Conservation (phyloP, 2,329 filamentous ascomycete species). For the Aspergillus tamarii region DNA sequence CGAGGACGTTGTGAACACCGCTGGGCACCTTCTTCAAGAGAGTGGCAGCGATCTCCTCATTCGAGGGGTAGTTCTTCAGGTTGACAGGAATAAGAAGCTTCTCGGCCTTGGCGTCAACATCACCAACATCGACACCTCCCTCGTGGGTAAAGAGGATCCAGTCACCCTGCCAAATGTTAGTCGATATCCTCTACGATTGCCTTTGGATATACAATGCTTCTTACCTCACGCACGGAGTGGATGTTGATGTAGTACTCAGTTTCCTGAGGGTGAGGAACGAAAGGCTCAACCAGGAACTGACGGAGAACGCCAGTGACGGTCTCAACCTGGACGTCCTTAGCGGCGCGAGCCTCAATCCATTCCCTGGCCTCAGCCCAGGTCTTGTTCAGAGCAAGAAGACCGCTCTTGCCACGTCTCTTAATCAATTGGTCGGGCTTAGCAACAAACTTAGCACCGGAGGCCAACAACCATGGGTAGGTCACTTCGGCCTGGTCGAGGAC, state of each 20-base stretch:
- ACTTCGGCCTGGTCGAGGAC: slow-evolving; percentile 94
- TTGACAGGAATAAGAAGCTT: slow-evolving; percentile 98
- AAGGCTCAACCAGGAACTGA: slow-evolving; percentile 97
- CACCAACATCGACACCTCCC: slow-evolving; percentile 98
- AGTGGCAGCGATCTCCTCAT: slow-evolving; percentile 83
- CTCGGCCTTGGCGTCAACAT: slow-evolving; percentile 98
- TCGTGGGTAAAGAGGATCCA: slow-evolving; percentile 99
- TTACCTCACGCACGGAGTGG: slow-evolving; percentile 98
- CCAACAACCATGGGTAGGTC: slow-evolving; percentile 94
- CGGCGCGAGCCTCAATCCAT: slow-evolving; percentile 90
- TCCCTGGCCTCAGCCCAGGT: slow-evolving; percentile 90
- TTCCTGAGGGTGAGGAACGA: slow-evolving; percentile 91
- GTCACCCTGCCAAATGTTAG: slow-evolving; percentile 70
- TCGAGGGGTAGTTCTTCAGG: slow-evolving; percentile 90
- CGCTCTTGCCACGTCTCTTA: slow-evolving; percentile 99
- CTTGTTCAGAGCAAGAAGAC: slow-evolving; percentile 95
- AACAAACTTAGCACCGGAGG: slow-evolving; percentile 84
- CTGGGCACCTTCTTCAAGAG: slow-evolving; percentile 92
- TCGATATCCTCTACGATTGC: background rate
- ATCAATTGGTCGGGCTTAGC: slow-evolving; percentile 99
- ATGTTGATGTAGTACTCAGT: slow-evolving; percentile 99
- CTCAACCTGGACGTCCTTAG: slow-evolving; percentile 92
- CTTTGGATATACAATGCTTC: slow-evolving; percentile 43
- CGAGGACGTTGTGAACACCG: slow-evolving; percentile 95
- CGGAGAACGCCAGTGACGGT: slow-evolving; percentile 83